Base-by-base conservation (phyloP, 1,284 basidiomycete species). In the Ceratobasidium papillatum region DNA sequence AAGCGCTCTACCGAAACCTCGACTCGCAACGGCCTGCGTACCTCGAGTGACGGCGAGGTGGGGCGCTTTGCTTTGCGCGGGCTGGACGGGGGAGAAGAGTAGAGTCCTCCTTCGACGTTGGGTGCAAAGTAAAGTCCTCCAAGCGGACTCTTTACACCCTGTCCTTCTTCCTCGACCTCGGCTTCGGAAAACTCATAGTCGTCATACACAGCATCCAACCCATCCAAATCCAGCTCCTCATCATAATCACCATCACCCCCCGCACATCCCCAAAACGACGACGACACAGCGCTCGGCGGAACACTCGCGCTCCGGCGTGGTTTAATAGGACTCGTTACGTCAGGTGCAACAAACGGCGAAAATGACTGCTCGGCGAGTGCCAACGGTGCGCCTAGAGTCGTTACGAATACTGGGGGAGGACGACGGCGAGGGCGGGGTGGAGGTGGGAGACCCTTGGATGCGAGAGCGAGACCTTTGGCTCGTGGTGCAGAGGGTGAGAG, bases 1-100 rank as follows among this genome's bases (percentile, higher is more conserved):
- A 68, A 49, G 19, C 38, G 51, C 65, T 68, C 65, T 2, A 68
- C 38, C 14, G 65, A 68, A 30, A 68, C 65, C 34, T 68, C 51
- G 51, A 68, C 65, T 14, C 65, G 47, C 65, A 68, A 54, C 45
- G 63, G 43, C 43, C 32, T 12, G 19, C 47, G 63, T 1, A 30
- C 63, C 3, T 9, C 63, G 27, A 47, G 47, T 30, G 56, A 5
- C 30, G 25, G 7, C 12, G n/a, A 19, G 3, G 25, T 27, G 52
- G 3, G 7, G 12, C 30, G 52, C 25, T 25, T 19, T 7, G 19
- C 22, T 11, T 56, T 27, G 22, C 56, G 56, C 8, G 56, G 56
- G 9, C 30, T 36, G 4, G 30, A 2, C 17, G 36, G 56, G 7
- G 56, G 56, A 5, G 56, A 59, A 7, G 30, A 25, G 51, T 52